phyloP scores from a whole-genome alignment of 1,139 yeast genomes.

The Pichia kudriavzevii region DNA sequence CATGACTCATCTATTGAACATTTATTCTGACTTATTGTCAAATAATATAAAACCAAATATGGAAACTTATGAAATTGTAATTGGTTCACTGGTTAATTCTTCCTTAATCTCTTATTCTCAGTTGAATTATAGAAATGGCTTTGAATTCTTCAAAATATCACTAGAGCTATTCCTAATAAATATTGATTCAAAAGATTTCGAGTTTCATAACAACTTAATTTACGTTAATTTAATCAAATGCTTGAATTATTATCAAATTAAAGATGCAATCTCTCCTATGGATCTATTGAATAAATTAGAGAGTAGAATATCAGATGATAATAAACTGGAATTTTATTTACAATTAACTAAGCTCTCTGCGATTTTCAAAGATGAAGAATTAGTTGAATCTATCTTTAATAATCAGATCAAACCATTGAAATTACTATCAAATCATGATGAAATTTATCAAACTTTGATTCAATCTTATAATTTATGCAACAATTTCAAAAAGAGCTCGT shows the following conservation, averaged over 20 bases:
- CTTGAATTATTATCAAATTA: conserved; percentile 21
- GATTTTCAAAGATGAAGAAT: conserved; percentile 17
- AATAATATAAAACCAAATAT: conserved; percentile 46
- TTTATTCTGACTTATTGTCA: conserved; percentile 57
- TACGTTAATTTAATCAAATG: conserved; percentile 22
- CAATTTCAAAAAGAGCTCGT: conserved; percentile 43
- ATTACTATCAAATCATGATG: conserved; percentile 30
- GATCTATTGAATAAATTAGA: conserved; percentile 16
- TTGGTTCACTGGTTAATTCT: conserved; percentile 44
- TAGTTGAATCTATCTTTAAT: conserved; percentile 20
- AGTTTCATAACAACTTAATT: conserved; percentile 20
- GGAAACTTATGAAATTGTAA: conserved; percentile 46
- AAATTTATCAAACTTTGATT: conserved; percentile 43
- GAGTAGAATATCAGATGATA: conserved; percentile 10
- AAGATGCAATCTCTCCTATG: conserved; percentile 13
- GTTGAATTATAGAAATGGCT: conserved; percentile 38
- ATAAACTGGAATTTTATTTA: conserved; percentile 16
- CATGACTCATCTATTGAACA: conserved; percentile 53
- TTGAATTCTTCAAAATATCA: conserved; percentile 57
- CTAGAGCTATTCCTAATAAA: conserved; percentile 51
- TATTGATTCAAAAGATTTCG: conserved; percentile 25
- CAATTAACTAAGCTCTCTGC: conserved; percentile 23
- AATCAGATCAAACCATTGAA: conserved; percentile 11
- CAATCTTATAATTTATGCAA: conserved; percentile 45
- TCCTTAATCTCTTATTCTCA: conserved; percentile 34